phyloP scores from a whole-genome alignment of 1,284 basidiomycete genomes.

The Mycosarcoma maydis region DNA sequence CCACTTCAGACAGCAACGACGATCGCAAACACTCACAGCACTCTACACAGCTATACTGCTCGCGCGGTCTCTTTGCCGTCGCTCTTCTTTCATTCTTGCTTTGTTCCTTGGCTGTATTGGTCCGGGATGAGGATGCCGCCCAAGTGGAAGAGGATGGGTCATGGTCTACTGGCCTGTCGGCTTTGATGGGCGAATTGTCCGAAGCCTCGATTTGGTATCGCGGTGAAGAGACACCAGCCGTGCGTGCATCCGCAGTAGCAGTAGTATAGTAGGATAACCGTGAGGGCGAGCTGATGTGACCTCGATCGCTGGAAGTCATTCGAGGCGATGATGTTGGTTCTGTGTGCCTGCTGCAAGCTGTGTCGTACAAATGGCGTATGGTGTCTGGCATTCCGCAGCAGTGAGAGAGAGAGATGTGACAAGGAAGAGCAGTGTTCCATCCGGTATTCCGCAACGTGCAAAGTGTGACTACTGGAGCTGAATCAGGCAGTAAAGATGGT shows the following conservation, averaged over 20 bases:
- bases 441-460: no score
- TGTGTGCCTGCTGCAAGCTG: neutral
- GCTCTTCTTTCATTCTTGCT: conserved; percentile 30
- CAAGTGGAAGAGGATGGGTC: conserved; percentile 1
- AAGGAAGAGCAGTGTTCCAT: no score
- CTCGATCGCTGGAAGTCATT: conserved; percentile 10
- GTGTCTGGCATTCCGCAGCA: no score
- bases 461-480: no score
- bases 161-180: conserved; percentile 9
- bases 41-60: conserved; percentile 51
- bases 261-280: neutral
- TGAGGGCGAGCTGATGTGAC: conserved; percentile 8
- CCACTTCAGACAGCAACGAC: no score
- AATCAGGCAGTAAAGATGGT: no score
- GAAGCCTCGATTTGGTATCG: conserved; percentile 20
- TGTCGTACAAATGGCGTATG: conserved; percentile 12
- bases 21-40: conserved; percentile 30
- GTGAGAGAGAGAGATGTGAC: no score
- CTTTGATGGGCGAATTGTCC: conserved; percentile 38
- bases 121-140: conserved; percentile 6
- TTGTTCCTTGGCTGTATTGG: conserved; percentile 8
- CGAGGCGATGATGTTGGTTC: conserved; percentile 3
- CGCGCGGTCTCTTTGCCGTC: conserved; percentile 34
- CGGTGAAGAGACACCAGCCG: conserved; percentile 7
- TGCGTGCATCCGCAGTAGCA: neutral